These are phyloP conservation scores for Saccharomycopsis vini DNA, from an alignment of 805 yeast species.

Conservation along the genomic window DNA sequence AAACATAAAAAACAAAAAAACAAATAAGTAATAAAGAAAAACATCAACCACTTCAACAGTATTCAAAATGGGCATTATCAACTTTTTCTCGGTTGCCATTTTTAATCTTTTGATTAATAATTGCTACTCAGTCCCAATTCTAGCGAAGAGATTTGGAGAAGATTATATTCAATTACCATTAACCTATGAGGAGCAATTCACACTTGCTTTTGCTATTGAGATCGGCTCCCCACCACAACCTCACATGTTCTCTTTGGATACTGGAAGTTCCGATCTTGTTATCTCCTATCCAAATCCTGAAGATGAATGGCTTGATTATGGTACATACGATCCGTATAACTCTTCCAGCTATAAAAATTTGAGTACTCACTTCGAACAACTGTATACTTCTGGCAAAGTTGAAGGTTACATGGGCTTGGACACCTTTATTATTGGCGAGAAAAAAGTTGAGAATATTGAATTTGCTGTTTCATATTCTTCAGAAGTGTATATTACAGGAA, in stretches of 20 bases:
- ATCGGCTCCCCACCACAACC: slow-evolving; percentile 18
- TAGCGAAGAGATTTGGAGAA: slow-evolving; percentile 3
- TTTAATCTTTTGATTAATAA: too few species aligned
- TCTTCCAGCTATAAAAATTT: slow-evolving; percentile 6
- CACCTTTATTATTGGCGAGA: background rate
- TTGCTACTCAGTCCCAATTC: too few species aligned
- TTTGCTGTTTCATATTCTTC: slow-evolving; percentile 4
- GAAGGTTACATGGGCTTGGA: slow-evolving; percentile 14
- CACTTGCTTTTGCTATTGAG: slow-evolving; percentile 2
- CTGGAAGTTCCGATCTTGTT: slow-evolving; percentile 28
- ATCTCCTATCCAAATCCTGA: slow-evolving; percentile 19
- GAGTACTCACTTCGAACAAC: slow-evolving; percentile 8
- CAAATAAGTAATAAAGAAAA: too few species aligned
- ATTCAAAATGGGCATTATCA: too few species aligned
- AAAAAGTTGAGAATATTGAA: background rate
- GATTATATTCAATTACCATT: background rate
- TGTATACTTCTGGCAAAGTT: slow-evolving; percentile 7
- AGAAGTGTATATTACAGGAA: background rate
- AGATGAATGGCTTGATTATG: background rate
- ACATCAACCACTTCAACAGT: too few species aligned
- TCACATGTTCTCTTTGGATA: slow-evolving; percentile 24
- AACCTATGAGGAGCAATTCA: slow-evolving; percentile 1
- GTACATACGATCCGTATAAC: slow-evolving; percentile 1
- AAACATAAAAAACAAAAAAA: too few species aligned
- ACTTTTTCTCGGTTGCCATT: too few species aligned